Evolutionary conservation across 495 filamentous ascomycete genomes (phyloP).

Genomic region (Trichoderma gamsii): DNA sequence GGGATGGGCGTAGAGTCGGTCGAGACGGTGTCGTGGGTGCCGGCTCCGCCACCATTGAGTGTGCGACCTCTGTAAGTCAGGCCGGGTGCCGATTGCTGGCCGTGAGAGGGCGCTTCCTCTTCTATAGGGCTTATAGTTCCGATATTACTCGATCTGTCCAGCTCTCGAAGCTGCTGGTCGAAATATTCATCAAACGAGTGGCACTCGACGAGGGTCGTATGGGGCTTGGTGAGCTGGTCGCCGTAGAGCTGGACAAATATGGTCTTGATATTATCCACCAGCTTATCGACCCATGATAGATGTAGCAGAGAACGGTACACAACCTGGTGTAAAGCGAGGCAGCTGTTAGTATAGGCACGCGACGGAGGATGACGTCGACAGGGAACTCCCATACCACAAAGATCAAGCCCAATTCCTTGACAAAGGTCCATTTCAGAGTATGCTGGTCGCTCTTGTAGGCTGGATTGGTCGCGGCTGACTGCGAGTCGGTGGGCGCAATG

Average conservation of each 20-base stretch:
- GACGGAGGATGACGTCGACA: neutral
- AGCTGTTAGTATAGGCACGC: neutral
- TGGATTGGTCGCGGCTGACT: conserved; percentile 54
- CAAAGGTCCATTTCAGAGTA: conserved; percentile 87
- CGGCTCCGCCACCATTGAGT: conserved; percentile 22
- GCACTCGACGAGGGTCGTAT: conserved; percentile 68
- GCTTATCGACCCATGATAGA: conserved; percentile 93
- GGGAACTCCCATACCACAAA: conserved; percentile 68
- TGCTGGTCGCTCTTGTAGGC: conserved; percentile 88
- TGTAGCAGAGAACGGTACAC: conserved; percentile 94
- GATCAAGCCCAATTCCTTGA: conserved; percentile 87
- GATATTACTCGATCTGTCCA: conserved; percentile 51
- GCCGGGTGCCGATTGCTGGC: conserved; percentile 26
- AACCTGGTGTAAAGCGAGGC: conserved; percentile 49
- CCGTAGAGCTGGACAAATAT: conserved; percentile 86
- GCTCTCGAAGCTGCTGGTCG: conserved; percentile 80
- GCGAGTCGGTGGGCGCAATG: conserved; percentile 50
- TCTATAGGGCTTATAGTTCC: conserved; percentile 22
- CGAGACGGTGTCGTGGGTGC: conserved; percentile 39
- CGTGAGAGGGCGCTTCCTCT: conserved; percentile 21
- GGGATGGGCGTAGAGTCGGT: conserved; percentile 58
- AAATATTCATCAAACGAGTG: conserved; percentile 87
- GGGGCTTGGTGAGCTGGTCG: conserved; percentile 73
- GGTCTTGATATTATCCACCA: conserved; percentile 86
- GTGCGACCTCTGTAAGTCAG: conserved; percentile 28